Evolutionary conservation across 352 stramenopile species (phyloP).

Genomic region (Globisporangium viniferum): DNA sequence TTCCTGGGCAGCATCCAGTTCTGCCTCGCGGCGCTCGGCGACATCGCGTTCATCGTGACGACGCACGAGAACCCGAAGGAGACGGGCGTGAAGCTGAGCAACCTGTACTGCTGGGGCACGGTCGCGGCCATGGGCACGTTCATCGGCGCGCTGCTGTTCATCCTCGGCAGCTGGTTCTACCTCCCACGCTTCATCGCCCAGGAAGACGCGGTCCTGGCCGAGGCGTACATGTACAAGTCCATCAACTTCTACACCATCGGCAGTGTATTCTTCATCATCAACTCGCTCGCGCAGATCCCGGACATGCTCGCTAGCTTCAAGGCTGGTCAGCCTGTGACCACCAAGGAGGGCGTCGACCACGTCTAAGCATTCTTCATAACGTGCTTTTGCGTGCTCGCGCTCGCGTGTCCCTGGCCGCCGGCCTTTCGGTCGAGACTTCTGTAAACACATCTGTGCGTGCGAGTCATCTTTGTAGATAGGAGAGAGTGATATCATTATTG

Average conservation of each 20-base stretch:
- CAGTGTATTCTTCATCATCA: slow-evolving; percentile 79
- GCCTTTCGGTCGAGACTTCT: not conserved
- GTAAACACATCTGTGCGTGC: not conserved
- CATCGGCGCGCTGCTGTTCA: slow-evolving; percentile 66
- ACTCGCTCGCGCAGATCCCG: slow-evolving; percentile 52
- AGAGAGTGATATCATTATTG: slow-evolving; percentile 13
- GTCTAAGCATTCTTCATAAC: slow-evolving; percentile 12
- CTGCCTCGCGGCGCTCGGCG: slow-evolving; percentile 48
- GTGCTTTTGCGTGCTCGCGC: not conserved
- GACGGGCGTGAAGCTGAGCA: slow-evolving; percentile 48
- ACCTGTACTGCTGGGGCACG: slow-evolving; percentile 53
- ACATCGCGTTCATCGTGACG: slow-evolving; percentile 62
- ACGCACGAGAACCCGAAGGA: slow-evolving; percentile 52
- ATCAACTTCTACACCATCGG: slow-evolving; percentile 75
- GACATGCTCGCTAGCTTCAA: slow-evolving; percentile 49
- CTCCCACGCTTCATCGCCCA: slow-evolving; percentile 67
- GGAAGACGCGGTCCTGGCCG: slow-evolving; percentile 40
- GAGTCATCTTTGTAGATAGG: slow-evolving; percentile 5
- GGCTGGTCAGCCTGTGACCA: slow-evolving; percentile 14
- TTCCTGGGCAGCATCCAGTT: slow-evolving; percentile 70
- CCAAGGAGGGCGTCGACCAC: slow-evolving; percentile 29
- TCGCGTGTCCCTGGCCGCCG: too few relatives aligned
- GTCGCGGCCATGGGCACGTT: slow-evolving; percentile 52
- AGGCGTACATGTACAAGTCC: slow-evolving; percentile 70
- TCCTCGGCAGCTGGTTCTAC: slow-evolving; percentile 80